Evolutionary conservation across 139 green algal species (phyloP), one percentile per base, ranked within the genome.

Genomic region (Volvox reticuliferus): DNA sequence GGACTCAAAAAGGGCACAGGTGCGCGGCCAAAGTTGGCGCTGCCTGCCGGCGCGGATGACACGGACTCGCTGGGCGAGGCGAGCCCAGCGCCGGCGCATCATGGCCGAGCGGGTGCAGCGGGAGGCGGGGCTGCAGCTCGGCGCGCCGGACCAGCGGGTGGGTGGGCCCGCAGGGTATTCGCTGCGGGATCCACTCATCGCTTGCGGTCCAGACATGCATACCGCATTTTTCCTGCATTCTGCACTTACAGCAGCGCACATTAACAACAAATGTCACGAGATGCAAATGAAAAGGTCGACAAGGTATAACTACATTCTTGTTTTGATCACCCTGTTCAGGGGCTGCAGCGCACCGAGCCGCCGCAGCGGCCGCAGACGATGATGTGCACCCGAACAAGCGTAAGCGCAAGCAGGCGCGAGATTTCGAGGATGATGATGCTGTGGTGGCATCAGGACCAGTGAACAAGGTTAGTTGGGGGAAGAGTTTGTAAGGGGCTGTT

Each of bases 361-460:
- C 78, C 20, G 17, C 21, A 21, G 78, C 36, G 17, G 78, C 78
- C 35, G 35, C 63, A 14, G 88, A 86, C 33, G 81, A 89, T 71
- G 55, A 89, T 55, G 80, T 32, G 33, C 81, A 69, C 67, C 79
- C 84, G 13, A 50, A 62, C 71, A 86, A 86, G 50, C 79, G 79
- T 14, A 92, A 92, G 69, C 81, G 89, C 81, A 92, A 92, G 81
- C 81, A 88, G 79, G 21, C 37, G 36, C 71, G 71, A 17, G 86
- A 90, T 21, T 16, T 83, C 17, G 89, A 92, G n/a, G 89, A 92
- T 13, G 89, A 92, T 17, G 89, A 92, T 28, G 36, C 63, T 16
- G 32, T 80, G 14, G 75, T 88, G 33, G 30, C 75, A 30, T 30
- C 71, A 32, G 88, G 76, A 17, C 62, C 14, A 24, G 35, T 55